These are phyloP conservation scores for Diplocarpon rosae DNA, from an alignment of 2,329 filamentous ascomycete genomes.

Conservation along the genomic window DNA sequence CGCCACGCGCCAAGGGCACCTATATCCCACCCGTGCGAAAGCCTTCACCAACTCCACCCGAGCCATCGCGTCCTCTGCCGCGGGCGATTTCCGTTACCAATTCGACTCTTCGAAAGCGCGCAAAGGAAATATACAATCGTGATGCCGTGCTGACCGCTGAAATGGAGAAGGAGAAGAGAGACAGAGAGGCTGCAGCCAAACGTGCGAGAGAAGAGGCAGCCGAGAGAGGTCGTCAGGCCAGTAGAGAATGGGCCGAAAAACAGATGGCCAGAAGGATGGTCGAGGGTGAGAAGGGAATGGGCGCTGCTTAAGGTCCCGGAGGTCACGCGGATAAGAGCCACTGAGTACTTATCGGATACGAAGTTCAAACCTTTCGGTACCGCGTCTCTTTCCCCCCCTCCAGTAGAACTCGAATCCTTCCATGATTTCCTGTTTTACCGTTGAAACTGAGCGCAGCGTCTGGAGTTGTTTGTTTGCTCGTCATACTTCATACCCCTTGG, in stretches of 20 bases:
- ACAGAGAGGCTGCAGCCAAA: slow-evolving; percentile 43
- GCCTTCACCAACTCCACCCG: slow-evolving; percentile 14
- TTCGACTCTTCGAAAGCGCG: slow-evolving; percentile 40
- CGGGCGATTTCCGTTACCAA: slow-evolving; percentile 41
- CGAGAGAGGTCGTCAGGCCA: slow-evolving; percentile 46
- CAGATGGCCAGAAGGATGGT: slow-evolving; percentile 28
- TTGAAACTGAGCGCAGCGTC: slow-evolving; percentile 8
- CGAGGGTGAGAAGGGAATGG: slow-evolving; percentile 18
- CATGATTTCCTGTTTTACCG: neutral
- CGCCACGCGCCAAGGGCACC: slow-evolving; percentile 20
- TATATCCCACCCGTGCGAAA: slow-evolving; percentile 14
- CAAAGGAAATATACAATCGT: slow-evolving; percentile 41
- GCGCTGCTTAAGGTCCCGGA: slow-evolving; percentile 19
- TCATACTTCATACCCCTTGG: slow-evolving; percentile 6
- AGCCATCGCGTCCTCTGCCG: slow-evolving; percentile 26
- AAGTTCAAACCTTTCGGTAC: neutral
- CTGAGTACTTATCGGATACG: neutral
- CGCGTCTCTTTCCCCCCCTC: neutral
- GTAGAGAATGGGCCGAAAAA: slow-evolving; percentile 52
- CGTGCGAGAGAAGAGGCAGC: slow-evolving; percentile 48
- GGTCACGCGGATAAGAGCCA: slow-evolving; percentile 19
- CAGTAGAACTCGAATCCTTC: neutral
- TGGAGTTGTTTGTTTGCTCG: slow-evolving; percentile 8
- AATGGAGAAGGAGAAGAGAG: slow-evolving; percentile 41
- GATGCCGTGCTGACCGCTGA: slow-evolving; percentile 39